Conservation (phyloP, 1,284 basidiomycete species). For the Xerocomus nothofagi region DNA sequence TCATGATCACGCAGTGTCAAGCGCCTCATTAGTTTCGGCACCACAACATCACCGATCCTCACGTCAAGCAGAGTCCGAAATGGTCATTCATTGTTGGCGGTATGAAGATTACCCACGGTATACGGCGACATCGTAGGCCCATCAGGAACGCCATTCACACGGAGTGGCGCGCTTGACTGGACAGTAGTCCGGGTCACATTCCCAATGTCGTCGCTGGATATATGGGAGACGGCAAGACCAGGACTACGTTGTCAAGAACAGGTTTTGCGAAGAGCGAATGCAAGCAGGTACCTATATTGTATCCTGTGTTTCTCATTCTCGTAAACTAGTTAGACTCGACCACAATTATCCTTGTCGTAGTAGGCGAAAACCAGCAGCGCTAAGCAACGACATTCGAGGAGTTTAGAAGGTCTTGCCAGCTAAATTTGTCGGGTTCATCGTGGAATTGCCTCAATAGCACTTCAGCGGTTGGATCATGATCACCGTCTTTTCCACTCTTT, state of each 20-base stretch:
- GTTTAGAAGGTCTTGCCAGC: conserved; percentile 70
- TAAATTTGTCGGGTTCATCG: conserved; percentile 68
- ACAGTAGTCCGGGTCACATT: conserved; percentile 66
- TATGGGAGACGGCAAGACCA: conserved; percentile 59
- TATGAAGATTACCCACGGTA: conserved; percentile 38
- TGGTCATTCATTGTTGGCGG: conserved; percentile 46
- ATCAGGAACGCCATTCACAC: conserved; percentile 55
- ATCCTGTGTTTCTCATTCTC: not conserved
- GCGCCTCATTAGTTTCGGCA: conserved; percentile 64
- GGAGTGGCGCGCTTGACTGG: conserved; percentile 55
- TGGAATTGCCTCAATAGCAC: conserved; percentile 68
- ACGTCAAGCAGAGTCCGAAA: conserved; percentile 53
- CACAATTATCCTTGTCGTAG: not conserved
- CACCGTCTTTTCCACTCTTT: conserved; percentile 31
- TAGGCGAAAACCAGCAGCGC: not conserved
- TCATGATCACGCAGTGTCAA: conserved; percentile 55
- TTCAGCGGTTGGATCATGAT: conserved; percentile 36
- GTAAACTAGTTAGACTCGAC: not conserved
- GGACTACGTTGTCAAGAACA: conserved; percentile 46
- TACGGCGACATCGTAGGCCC: conserved; percentile 50
- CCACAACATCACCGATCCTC: conserved; percentile 60
- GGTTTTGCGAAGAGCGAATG: conserved; percentile 60
- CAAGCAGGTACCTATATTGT: conserved; percentile 24
- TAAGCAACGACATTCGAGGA: conserved; percentile 38
- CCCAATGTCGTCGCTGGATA: conserved; percentile 59